A percentile compares a stretch with the other conserved stretches of the same genome.
These are phyloP conservation scores for Glarea lozoyensis DNA, from an alignment of 495 filamentous ascomycete genomes.

Conservation along the genomic window DNA sequence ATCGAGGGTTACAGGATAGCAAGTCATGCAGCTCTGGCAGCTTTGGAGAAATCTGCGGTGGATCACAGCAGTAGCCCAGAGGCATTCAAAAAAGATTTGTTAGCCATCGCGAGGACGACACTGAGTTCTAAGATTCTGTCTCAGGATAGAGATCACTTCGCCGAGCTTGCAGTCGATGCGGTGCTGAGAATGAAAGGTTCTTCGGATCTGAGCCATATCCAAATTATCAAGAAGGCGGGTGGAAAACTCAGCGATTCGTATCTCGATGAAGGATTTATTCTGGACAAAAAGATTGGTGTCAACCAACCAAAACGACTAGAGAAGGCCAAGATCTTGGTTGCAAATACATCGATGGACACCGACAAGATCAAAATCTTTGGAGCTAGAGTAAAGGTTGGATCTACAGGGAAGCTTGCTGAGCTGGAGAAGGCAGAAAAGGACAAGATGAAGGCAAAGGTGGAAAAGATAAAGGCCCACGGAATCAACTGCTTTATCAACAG, in stretches of 20 bases:
- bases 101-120: conserved; percentile 90
- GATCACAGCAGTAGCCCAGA: conserved; percentile 77
- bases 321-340: conserved; percentile 95
- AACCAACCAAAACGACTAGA: conserved; percentile 97
- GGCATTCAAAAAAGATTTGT: conserved; percentile 81
- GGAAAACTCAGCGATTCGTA: conserved; percentile 96
- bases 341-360: conserved; percentile 98
- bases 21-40: conserved; percentile 73
- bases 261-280: conserved; percentile 94
- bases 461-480: conserved; percentile 95
- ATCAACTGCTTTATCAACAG: conserved; percentile 99
- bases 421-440: conserved; percentile 95
- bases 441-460: conserved; percentile 99
- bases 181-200: conserved; percentile 85
- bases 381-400: conserved; percentile 87
- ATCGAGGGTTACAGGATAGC: conserved; percentile 99
- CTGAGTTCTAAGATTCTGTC: conserved; percentile 94
- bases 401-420: conserved; percentile 91
- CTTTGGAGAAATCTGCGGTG: conserved; percentile 74
- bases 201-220: conserved; percentile 92
- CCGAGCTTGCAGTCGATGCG: conserved; percentile 84
- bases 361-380: conserved; percentile 99
- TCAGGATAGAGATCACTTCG: conserved; percentile 89
- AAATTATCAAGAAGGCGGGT: conserved; percentile 98
- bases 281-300: conserved; percentile 97